Conservation (phyloP, 1,284 basidiomycete species). For the Xerocomus amazonicus region DNA sequence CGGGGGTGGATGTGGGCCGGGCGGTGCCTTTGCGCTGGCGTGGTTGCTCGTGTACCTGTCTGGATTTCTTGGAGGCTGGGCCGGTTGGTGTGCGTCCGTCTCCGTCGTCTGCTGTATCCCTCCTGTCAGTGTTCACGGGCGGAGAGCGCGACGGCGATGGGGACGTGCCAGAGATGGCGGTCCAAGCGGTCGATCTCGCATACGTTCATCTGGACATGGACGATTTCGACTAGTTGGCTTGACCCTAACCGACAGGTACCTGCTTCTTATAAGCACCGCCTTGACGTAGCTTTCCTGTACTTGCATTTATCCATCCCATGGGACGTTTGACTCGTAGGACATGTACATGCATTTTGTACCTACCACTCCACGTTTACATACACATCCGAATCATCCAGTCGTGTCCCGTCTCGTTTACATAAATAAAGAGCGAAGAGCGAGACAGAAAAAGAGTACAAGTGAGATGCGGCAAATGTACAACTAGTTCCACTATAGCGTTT, state of each 20-base stretch:
- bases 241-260: neutral
- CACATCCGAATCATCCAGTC: too few species aligned
- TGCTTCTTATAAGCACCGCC: neutral
- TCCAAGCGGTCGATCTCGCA: constrained; percentile 34
- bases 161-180: constrained; percentile 3
- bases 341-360: too few species aligned
- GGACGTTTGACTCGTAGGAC: too few species aligned
- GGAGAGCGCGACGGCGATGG: constrained; percentile 15
- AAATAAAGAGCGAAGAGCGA: too few species aligned
- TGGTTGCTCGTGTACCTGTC: constrained; percentile 59
- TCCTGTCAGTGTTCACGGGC: neutral
- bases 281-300: too few species aligned
- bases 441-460: too few species aligned
- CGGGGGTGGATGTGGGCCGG: constrained; percentile 49
- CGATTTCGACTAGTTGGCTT: constrained; percentile 17
- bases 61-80: constrained; percentile 49
- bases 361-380: too few species aligned
- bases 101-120: too few species aligned
- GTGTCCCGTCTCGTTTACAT: too few species aligned
- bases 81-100: neutral
- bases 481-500: too few species aligned
- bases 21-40: constrained; percentile 65
- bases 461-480: too few species aligned
- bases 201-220: constrained; percentile 20
- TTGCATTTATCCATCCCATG: too few species aligned